Evolutionary conservation across 306 rosid species (phyloP), one percentile per base, ranked within the genome.

Genomic region (Pachyrhizus erosus): DNA sequence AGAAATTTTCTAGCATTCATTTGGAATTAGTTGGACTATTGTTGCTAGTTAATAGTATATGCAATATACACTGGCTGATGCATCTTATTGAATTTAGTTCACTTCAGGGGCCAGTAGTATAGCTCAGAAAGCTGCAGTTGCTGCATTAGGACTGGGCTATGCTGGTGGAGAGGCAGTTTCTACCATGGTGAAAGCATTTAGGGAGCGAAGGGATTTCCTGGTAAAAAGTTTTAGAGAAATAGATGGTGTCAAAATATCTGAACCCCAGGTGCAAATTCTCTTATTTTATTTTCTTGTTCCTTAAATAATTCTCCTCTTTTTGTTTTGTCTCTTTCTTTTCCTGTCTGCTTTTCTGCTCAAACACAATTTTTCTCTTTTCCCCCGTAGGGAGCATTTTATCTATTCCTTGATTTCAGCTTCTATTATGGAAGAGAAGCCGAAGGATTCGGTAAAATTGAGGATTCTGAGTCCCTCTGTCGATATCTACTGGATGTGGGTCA

Each of bases 41-140:
- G 17, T 15, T 58, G 45, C 49, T 57, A 68, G 58, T 74, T 77
- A 27, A 40, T 31, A 26, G 24, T 65, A 52, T 64, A 46, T 33
- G 68, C 27, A 39, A 21, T 14, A 34, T 43, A 20, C 68, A 61
- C 52, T 61, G 37, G 84, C 83, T 81, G 78, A 80, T 78, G 17
- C 66, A 11, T 88, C 20, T 73, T 66, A 60, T 83, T 80, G 85
- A 77, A 70, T 79, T 81, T 78, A 96, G 99, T 87, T 83, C 87
- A 96, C 98, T 29, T 93, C 99, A 68, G 97, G 97, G 75, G 94
- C 99, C 62, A 78, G 97, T 90, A 96, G 99, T 46, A 90, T 96
- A 87, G 67, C 97, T 77, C 99, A 96, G 87, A 96, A 96, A 85
- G 99, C 99, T 20, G 99, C 31, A 29, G 94, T 96, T 39, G 97